A percentile compares a stretch with the other conserved stretches of the same genome.
These are phyloP conservation scores for Magnusiomyces paraingens DNA, from an alignment of 1,139 yeast genomes.

Conservation along the genomic window DNA sequence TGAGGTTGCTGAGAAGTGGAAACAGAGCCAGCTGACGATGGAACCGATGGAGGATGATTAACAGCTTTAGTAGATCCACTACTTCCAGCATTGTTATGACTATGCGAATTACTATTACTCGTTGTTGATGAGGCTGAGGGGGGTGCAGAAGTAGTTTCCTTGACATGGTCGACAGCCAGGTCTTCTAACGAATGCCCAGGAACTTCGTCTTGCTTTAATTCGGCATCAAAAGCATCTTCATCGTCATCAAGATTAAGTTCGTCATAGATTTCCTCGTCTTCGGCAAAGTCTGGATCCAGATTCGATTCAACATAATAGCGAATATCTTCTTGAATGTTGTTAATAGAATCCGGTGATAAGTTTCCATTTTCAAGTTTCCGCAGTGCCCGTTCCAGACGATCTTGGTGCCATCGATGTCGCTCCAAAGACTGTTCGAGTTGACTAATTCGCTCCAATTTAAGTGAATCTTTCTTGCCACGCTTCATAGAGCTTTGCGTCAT, in stretches of 20 bases:
- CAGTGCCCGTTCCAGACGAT: conserved; percentile 69
- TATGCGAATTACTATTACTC: conserved; percentile 6
- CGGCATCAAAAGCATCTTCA: conserved; percentile 41
- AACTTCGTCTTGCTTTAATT: conserved; percentile 29
- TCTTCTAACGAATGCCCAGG: conserved; percentile 31
- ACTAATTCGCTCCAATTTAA: conserved; percentile 51
- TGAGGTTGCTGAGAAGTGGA: conserved; percentile 6
- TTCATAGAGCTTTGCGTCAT: conserved; percentile 46
- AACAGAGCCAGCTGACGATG: not conserved
- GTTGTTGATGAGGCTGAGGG: conserved; percentile 13
- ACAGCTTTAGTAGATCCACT: too few relatives aligned
- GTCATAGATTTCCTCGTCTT: conserved; percentile 91
- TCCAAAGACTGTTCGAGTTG: conserved; percentile 61
- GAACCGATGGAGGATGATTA: not conserved
- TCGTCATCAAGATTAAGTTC: conserved; percentile 72
- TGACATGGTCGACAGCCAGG: conserved; percentile 31
- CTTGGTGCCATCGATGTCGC: conserved; percentile 74
- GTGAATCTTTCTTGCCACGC: conserved; percentile 51
- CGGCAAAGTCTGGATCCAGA: conserved; percentile 93
- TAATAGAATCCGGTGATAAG: conserved; percentile 73
- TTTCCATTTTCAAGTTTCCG: conserved; percentile 77
- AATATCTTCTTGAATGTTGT: conserved; percentile 81
- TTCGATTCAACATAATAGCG: conserved; percentile 91
- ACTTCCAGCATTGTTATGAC: too few relatives aligned
- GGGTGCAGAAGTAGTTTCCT: conserved; percentile 9